Evolutionary conservation across 306 rosid species (phyloP), one percentile per base, ranked within the genome.

Genomic region (Pyrus pyrifolia): DNA sequence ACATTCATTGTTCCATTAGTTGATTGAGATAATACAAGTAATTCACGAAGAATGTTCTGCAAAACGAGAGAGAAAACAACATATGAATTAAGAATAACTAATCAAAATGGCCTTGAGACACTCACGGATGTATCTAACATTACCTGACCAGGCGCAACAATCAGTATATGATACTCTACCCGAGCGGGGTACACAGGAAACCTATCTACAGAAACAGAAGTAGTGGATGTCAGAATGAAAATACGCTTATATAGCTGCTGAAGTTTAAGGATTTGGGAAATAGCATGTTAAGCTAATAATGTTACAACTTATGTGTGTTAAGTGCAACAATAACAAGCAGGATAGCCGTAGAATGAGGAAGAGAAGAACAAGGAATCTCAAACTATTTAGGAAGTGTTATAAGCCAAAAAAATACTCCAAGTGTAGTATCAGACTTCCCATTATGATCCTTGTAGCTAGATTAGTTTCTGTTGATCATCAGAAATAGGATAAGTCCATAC

Each of bases 141-240:
- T 79, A 91, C 93, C 90, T 91, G 88, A 15, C 93, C 92, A 2
- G 42, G 4, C 5, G 62, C 33, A 40, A 85, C 84, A n/a, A 8
- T 71, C 46, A 91, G 1, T 25, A 82, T 77, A 40, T 86, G 84
- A 68, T 91, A 68, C 76, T 38, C 60, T 79, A 86, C 86, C n/a
- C 87, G 89, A 19, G 86, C 88, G 1, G 86, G 84, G 33, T 82
- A 86, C 58, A 76, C 83, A 64, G 78, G 78, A 70, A 9, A n/a
- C 10, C 83, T 87, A 64, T 86, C 93, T 89, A 58, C 74, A 73
- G 25, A 61, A 33, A 61, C 68, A 21, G 46, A 33, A 33, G 80
- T 23, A n/a, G 5, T 68, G 52, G 22, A 52, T 66, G 76, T 75
- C 6, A 68, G 33, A 77, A 68, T 2, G 55, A 31, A 70, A 23